Evolutionary conservation across 2,329 filamentous ascomycete genomes (phyloP).

Genomic region (Fusarium musae): DNA sequence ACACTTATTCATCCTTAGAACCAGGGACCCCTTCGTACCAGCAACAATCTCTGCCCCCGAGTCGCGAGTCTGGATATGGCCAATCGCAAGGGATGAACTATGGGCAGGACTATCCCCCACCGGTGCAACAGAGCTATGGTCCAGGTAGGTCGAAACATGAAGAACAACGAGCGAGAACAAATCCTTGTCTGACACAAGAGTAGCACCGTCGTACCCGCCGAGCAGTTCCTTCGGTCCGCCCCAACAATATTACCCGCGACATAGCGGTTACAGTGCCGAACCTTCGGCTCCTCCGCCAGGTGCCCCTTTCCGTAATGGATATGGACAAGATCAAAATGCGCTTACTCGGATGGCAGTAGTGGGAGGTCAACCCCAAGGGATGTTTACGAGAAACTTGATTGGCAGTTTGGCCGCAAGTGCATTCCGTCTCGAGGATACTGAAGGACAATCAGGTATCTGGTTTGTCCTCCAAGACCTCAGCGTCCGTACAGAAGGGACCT

Average conservation of each 20-base stretch:
- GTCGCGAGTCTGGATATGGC: slow-evolving; percentile 50
- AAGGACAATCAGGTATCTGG: slow-evolving; percentile 90
- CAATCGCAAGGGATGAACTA: slow-evolving; percentile 47
- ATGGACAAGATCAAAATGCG: slow-evolving; percentile 46
- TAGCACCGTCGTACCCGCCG: slow-evolving; percentile 45
- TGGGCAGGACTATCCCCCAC: slow-evolving; percentile 48
- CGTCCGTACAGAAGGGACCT: slow-evolving; percentile 90
- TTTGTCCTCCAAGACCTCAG: slow-evolving; percentile 96
- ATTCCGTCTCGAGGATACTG: slow-evolving; percentile 80
- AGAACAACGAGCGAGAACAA: neutral
- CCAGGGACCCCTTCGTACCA: slow-evolving; percentile 44
- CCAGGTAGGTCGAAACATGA: slow-evolving; percentile 45
- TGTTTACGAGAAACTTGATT: slow-evolving; percentile 96
- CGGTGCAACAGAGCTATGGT: slow-evolving; percentile 45
- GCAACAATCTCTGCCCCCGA: slow-evolving; percentile 52
- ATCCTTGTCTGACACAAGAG: slow-evolving; percentile 22
- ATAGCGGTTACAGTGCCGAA: slow-evolving; percentile 48
- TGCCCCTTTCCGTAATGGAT: slow-evolving; percentile 46
- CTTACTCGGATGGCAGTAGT: slow-evolving; percentile 51
- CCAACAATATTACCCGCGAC: slow-evolving; percentile 52
- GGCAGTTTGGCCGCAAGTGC: slow-evolving; percentile 91
- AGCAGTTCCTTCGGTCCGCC: slow-evolving; percentile 51
- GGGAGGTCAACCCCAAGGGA: slow-evolving; percentile 72
- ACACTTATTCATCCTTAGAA: slow-evolving; percentile 71
- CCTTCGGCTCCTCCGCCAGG: slow-evolving; percentile 42